phyloP scores from a whole-genome alignment of 1,284 basidiomycete genomes.

The Cutaneotrichosporon sp. region DNA sequence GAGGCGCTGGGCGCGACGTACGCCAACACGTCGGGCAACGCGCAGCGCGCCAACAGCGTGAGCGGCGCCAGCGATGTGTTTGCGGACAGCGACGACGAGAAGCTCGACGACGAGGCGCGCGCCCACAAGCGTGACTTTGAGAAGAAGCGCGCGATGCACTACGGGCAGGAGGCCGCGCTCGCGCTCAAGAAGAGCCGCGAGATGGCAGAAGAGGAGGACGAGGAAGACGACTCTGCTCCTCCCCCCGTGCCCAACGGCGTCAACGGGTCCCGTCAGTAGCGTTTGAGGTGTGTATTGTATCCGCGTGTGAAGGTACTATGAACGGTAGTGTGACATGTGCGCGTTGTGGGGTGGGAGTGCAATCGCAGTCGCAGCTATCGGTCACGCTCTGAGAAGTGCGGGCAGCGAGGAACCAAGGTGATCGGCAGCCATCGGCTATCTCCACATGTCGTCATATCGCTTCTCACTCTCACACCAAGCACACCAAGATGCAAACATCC shows the following conservation, averaged over 20 bases:
- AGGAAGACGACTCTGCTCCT: slow-evolving; percentile 22
- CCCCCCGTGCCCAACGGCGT: slow-evolving; percentile 12
- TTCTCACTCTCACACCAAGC: too few relatives aligned
- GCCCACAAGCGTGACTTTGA: slow-evolving; percentile 81
- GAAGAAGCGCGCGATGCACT: slow-evolving; percentile 77
- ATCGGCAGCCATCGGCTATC: too few relatives aligned
- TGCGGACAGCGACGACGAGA: slow-evolving; percentile 69
- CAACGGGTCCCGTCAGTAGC: slow-evolving; percentile 10
- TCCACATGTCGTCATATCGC: too few relatives aligned
- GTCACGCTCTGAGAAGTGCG: too few relatives aligned
- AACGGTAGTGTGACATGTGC: neutral
- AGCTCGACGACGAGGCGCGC: slow-evolving; percentile 85
- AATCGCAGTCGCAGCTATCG: too few relatives aligned
- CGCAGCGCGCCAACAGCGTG: slow-evolving; percentile 17
- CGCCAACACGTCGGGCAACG: slow-evolving; percentile 48
- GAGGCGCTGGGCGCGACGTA: slow-evolving; percentile 54
- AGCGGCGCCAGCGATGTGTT: slow-evolving; percentile 38
- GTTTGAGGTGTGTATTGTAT: neutral
- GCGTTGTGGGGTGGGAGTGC: too few relatives aligned
- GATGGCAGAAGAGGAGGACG: slow-evolving; percentile 38
- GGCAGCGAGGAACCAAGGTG: too few relatives aligned
- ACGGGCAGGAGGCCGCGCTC: slow-evolving; percentile 81
- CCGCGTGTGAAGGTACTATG: slow-evolving; percentile 1
- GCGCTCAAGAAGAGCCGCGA: slow-evolving; percentile 70
- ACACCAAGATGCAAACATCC: too few relatives aligned